Evolutionary conservation across 2,329 filamentous ascomycete species (phyloP).

Genomic region (Trichoderma sp.): DNA sequence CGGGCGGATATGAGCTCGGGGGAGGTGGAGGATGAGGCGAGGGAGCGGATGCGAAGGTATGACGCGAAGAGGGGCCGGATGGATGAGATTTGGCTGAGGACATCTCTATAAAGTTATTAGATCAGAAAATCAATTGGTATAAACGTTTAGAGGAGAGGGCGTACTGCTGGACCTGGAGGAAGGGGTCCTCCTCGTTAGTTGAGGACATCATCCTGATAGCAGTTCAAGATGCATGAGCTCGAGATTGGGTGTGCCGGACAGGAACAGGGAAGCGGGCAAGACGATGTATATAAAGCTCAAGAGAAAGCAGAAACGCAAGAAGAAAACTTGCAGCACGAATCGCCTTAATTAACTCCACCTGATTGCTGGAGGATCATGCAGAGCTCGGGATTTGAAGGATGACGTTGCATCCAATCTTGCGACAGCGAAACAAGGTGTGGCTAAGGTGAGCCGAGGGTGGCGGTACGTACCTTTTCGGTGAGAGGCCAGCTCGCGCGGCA

Average conservation of each 20-base stretch:
- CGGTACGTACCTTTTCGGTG: slow-evolving; percentile 19
- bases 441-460: background rate
- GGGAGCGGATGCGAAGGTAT: slow-evolving; percentile 91
- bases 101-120: slow-evolving; percentile 61
- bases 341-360: background rate
- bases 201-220: slow-evolving; percentile 61
- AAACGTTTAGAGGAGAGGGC: slow-evolving; percentile 26
- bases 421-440: slow-evolving; percentile 18
- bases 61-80: slow-evolving; percentile 88
- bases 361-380: background rate
- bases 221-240: slow-evolving; percentile 27
- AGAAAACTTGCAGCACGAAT: background rate
- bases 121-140: slow-evolving; percentile 5
- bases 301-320: background rate
- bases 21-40: slow-evolving; percentile 67
- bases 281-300: background rate
- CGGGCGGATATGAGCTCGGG: slow-evolving; percentile 83
- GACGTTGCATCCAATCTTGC: slow-evolving; percentile 19
- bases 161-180: slow-evolving; percentile 70
- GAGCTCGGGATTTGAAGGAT: slow-evolving; percentile 11
- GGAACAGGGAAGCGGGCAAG: background rate
- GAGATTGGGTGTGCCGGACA: background rate
- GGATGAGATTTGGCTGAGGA: slow-evolving; percentile 75
- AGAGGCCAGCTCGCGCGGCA: background rate
- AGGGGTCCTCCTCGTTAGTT: slow-evolving; percentile 65